Percentiles rank a stretch among this genome's conserved stretches.
Evolutionary conservation across 768 basidiomycete genomes (phyloP).

Genomic region (Russula lepida): DNA sequence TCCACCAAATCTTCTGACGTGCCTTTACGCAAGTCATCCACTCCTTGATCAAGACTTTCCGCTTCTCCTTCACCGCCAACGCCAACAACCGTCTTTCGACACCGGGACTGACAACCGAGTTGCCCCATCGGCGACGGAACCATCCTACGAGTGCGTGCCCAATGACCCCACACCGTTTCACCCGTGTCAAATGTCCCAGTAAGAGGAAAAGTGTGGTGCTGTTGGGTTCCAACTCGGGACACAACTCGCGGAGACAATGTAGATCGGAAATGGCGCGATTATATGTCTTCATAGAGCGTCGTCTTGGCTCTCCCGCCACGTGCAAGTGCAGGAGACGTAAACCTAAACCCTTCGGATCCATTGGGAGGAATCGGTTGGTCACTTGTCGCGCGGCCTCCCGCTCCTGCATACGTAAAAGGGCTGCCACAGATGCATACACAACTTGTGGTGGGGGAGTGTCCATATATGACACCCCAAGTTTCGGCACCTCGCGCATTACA

Average conservation of each 20-base stretch:
- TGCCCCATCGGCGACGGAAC: slow-evolving; percentile 52
- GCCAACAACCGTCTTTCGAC: slow-evolving; percentile 52
- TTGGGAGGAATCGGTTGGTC: slow-evolving; percentile 4
- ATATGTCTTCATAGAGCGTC: background rate
- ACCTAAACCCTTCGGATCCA: slow-evolving; percentile 2
- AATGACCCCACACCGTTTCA: slow-evolving; percentile 45
- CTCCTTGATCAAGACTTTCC: slow-evolving; percentile 38
- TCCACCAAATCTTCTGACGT: slow-evolving; percentile 1
- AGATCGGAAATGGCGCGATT: slow-evolving; percentile 18
- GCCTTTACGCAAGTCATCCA: slow-evolving; percentile 7
- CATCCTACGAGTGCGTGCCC: slow-evolving; percentile 37
- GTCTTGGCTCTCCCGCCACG: slow-evolving; percentile 5
- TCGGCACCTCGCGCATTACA: slow-evolving; percentile 11
- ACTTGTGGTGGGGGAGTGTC: slow-evolving; percentile 5
- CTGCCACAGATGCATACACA: slow-evolving; percentile 7
- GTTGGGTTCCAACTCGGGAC: slow-evolving; percentile 46
- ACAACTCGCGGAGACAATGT: slow-evolving; percentile 26
- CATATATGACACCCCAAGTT: background rate
- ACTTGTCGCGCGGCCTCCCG: slow-evolving; percentile 9
- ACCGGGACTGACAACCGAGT: slow-evolving; percentile 42
- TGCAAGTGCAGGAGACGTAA: slow-evolving; percentile 18
- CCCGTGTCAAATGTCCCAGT: slow-evolving; percentile 42
- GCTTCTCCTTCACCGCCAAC: slow-evolving; percentile 58
- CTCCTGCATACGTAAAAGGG: slow-evolving; percentile 17
- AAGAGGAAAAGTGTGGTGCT: slow-evolving; percentile 52